A percentile compares a stretch with the other conserved stretches of the same genome.
These are phyloP conservation scores for Suillus cothurnatus DNA, from an alignment of 768 basidiomycete genomes.

Conservation along the genomic window DNA sequence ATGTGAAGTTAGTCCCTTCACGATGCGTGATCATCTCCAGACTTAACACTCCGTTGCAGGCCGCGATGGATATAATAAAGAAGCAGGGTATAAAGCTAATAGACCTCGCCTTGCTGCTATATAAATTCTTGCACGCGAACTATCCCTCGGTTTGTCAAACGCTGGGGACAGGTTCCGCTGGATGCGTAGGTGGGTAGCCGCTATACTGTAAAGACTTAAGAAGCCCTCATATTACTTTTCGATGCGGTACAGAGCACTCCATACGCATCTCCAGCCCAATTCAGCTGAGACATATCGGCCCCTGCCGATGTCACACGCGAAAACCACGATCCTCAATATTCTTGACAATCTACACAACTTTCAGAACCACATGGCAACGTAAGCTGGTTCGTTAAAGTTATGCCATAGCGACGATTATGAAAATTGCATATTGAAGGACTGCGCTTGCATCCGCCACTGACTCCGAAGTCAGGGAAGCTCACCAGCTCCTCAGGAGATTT, in stretches of 20 bases:
- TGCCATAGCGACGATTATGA: too few relatives aligned
- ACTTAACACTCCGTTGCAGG: not conserved
- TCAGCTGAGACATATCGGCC: not conserved
- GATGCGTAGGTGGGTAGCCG: not conserved
- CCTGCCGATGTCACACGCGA: not conserved
- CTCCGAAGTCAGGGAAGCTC: not conserved
- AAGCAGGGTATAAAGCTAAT: slow-evolving; percentile 45
- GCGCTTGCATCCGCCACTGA: not conserved
- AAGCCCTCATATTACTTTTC: not conserved
- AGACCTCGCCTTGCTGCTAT: not conserved
- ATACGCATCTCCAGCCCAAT: not conserved
- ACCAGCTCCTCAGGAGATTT: not conserved
- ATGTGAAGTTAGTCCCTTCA: not conserved
- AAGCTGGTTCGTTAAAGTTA: not conserved
- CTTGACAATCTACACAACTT: not conserved
- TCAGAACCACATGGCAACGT: not conserved
- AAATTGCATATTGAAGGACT: not conserved
- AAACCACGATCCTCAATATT: not conserved
- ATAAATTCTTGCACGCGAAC: not conserved
- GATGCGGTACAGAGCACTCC: not conserved
- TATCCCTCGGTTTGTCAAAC: not conserved
- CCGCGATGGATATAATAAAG: slow-evolving; percentile 53
- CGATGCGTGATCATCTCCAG: not conserved
- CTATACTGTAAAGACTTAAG: not conserved
- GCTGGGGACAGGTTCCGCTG: not conserved